Conservation (phyloP, 192 early-diverging fungal species). For the Coemansia sp. region DNA sequence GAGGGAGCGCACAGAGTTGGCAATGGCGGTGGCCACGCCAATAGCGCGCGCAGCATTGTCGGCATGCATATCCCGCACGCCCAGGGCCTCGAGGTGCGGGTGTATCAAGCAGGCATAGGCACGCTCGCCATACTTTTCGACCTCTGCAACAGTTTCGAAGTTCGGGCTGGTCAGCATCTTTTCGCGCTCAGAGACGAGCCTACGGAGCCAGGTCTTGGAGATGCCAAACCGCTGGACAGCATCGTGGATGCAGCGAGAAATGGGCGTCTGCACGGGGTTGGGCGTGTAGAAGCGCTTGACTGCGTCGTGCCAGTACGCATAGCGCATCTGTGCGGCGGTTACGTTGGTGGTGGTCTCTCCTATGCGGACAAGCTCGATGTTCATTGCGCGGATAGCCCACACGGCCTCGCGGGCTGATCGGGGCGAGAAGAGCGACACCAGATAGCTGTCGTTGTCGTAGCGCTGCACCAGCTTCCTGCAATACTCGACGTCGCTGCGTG, state of each 20-base stretch:
- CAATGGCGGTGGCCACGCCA: slow-evolving; percentile 84
- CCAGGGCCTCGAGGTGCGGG: slow-evolving; percentile 82
- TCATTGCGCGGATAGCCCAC: slow-evolving; percentile 83
- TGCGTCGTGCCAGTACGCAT: slow-evolving; percentile 85
- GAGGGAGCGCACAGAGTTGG: slow-evolving; percentile 67
- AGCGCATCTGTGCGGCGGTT: slow-evolving; percentile 71
- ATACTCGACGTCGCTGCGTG: slow-evolving; percentile 31
- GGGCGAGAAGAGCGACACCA: slow-evolving; percentile 75
- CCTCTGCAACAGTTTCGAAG: slow-evolving; percentile 67
- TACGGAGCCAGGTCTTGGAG: slow-evolving; percentile 76
- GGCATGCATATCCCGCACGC: slow-evolving; percentile 71
- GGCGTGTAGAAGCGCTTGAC: slow-evolving; percentile 66
- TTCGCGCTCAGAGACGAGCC: slow-evolving; percentile 65
- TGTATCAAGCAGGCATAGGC: slow-evolving; percentile 85
- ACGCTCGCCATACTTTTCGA: slow-evolving; percentile 88
- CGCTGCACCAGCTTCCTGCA: slow-evolving; percentile 47
- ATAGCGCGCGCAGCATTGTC: slow-evolving; percentile 90
- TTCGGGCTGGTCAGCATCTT: slow-evolving; percentile 58
- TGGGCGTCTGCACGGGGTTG: slow-evolving; percentile 71
- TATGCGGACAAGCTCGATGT: slow-evolving; percentile 80
- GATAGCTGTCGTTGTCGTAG: slow-evolving; percentile 76
- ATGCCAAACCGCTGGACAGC: slow-evolving; percentile 55
- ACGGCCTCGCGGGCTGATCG: slow-evolving; percentile 58
- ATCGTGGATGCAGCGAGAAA: slow-evolving; percentile 63
- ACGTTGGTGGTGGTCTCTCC: slow-evolving; percentile 67